phyloP scores from a whole-genome alignment of 1,139 yeast species.

The Protomyces gravidus region DNA sequence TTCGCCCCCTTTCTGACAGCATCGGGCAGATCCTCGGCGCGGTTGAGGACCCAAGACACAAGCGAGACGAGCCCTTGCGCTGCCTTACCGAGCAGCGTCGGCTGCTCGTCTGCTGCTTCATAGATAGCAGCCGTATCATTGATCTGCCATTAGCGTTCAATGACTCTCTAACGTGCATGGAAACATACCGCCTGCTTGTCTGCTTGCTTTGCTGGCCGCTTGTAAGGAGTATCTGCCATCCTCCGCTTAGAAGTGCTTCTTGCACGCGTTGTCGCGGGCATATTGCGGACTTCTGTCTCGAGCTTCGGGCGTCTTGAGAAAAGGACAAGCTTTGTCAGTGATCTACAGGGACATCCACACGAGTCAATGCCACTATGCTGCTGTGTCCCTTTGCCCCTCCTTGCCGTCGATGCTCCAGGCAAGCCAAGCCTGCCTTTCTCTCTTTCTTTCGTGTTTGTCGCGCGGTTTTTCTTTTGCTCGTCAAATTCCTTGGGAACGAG shows the following conservation, averaged over 20 bases:
- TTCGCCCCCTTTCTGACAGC: slow-evolving; percentile 7
- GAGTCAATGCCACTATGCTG: too few relatives aligned
- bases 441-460: too few relatives aligned
- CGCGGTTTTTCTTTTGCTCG: too few relatives aligned
- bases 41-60: slow-evolving; percentile 18
- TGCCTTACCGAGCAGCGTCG: slow-evolving; percentile 11
- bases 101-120: background rate
- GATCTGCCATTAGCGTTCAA: too few relatives aligned
- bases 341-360: too few relatives aligned
- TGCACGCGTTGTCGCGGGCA: background rate
- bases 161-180: too few relatives aligned
- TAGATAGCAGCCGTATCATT: background rate
- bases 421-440: too few relatives aligned
- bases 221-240: background rate
- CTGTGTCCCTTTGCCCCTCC: too few relatives aligned
- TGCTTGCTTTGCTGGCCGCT: background rate
- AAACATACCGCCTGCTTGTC: background rate
- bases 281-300: background rate
- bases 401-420: too few relatives aligned
- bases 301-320: too few relatives aligned
- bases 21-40: slow-evolving; percentile 22
- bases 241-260: background rate
- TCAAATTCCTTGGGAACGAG: too few relatives aligned
- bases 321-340: too few relatives aligned
- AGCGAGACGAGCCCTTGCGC: slow-evolving; percentile 6